phyloP scores from a whole-genome alignment of 2,329 filamentous ascomycete species.

The Botryotinia calthae region DNA sequence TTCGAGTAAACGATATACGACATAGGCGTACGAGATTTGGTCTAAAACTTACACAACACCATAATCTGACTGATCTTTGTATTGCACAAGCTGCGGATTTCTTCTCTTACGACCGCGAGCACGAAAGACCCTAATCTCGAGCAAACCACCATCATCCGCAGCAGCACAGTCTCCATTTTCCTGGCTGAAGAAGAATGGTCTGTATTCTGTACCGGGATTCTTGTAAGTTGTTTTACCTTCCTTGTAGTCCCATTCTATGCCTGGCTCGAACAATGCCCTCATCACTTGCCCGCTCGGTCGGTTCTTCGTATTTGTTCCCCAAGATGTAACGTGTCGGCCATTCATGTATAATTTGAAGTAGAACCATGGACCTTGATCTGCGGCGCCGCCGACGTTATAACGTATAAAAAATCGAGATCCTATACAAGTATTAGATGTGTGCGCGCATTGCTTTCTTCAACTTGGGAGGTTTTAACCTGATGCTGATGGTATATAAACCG shows the following conservation, averaged over 20 bases:
- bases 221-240: conserved; percentile 40
- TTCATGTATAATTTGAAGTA: conserved; percentile 58
- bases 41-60: conserved; percentile 50
- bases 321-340: conserved; percentile 50
- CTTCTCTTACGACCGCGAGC: conserved; percentile 48
- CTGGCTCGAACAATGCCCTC: conserved; percentile 50
- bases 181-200: conserved; percentile 50
- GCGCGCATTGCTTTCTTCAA: not conserved
- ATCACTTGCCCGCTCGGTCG: conserved; percentile 44
- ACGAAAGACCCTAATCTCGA: conserved; percentile 54
- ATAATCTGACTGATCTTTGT: conserved; percentile 49
- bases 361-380: conserved; percentile 42
- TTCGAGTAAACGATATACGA: not conserved
- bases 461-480: conserved; percentile 43
- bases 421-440: conserved; percentile 32
- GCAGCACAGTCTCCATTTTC: conserved; percentile 37
- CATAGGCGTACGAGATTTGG: not conserved
- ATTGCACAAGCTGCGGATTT: conserved; percentile 45
- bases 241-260: conserved; percentile 43
- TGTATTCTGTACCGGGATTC: conserved; percentile 46
- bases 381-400: conserved; percentile 43
- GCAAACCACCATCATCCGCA: conserved; percentile 54
- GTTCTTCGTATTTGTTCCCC: conserved; percentile 47
- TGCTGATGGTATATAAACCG: conserved; percentile 56
- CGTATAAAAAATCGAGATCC: conserved; percentile 53